These are phyloP conservation scores for Paecilomyces formosus DNA, from an alignment of 2,329 filamentous ascomycete genomes.

Conservation along the genomic window DNA sequence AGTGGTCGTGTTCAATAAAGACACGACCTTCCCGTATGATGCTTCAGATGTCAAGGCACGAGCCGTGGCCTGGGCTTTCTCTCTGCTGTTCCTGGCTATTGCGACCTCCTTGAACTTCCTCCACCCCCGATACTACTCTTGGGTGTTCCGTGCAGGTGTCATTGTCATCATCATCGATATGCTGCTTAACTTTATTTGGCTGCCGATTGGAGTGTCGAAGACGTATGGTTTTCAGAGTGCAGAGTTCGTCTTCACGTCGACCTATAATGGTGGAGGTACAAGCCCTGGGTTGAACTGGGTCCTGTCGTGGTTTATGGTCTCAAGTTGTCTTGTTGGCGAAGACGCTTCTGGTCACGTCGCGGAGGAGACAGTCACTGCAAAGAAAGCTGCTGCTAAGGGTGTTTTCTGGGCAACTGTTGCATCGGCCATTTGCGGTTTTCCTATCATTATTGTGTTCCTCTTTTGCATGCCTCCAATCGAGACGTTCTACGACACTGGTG, in stretches of 20 bases:
- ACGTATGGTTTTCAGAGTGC: constrained; percentile 40
- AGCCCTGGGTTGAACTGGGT: constrained; percentile 21
- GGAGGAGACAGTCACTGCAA: constrained; percentile 21
- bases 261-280: constrained; percentile 8
- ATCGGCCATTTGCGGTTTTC: constrained; percentile 20
- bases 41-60: constrained; percentile 34
- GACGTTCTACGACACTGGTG: constrained; percentile 19
- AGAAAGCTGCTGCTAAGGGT: constrained; percentile 21
- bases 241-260: constrained; percentile 28
- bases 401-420: constrained; percentile 23
- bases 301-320: constrained; percentile 18
- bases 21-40: constrained; percentile 31
- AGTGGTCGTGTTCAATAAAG: constrained; percentile 31
- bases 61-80: constrained; percentile 38
- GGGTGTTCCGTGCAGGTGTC: constrained; percentile 37
- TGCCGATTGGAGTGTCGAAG: constrained; percentile 38
- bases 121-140: constrained; percentile 31
- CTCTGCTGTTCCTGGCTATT: constrained; percentile 22
- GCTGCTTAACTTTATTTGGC: constrained; percentile 41
- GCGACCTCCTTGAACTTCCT: constrained; percentile 26
- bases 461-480: constrained; percentile 25
- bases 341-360: constrained; percentile 23
- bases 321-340: constrained; percentile 19
- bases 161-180: constrained; percentile 37
- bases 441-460: constrained; percentile 21